phyloP scores from a whole-genome alignment of 805 yeast species.

The Metschnikowia colocasiae region DNA sequence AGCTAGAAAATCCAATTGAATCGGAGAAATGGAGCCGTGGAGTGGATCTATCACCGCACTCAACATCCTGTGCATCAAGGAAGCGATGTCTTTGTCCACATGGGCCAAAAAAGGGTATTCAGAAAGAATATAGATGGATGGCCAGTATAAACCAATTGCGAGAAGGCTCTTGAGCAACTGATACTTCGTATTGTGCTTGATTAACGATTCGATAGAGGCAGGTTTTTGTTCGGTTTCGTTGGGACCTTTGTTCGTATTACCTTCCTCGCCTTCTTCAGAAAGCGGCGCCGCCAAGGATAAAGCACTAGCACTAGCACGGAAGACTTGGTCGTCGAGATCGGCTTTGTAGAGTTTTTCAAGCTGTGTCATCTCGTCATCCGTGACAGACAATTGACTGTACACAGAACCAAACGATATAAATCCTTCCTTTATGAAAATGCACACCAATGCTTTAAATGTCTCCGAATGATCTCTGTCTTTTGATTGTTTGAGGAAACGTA shows the following conservation, averaged over 20 bases:
- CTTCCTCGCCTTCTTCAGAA: constrained; percentile 58
- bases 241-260: neutral
- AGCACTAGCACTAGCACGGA: constrained; percentile 67
- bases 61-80: constrained; percentile 47
- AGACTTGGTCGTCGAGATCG: constrained; percentile 51
- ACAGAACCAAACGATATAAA: constrained; percentile 61
- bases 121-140: constrained; percentile 55
- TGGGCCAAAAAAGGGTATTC: constrained; percentile 59
- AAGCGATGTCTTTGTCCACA: constrained; percentile 48
- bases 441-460: constrained; percentile 44
- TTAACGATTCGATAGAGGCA: constrained; percentile 16
- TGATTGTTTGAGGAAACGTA: constrained; percentile 34
- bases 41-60: constrained; percentile 50
- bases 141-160: constrained; percentile 57
- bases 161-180: constrained; percentile 52
- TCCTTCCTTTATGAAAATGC: constrained; percentile 60
- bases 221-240: constrained; percentile 10
- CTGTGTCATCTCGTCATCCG: constrained; percentile 41
- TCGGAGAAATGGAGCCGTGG: constrained; percentile 24
- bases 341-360: constrained; percentile 45
- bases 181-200: constrained; percentile 23
- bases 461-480: constrained; percentile 37
- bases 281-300: constrained; percentile 86
- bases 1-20: constrained; percentile 18
- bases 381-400: constrained; percentile 55